These are phyloP conservation scores for Mollisiaceae sp. DNA, from an alignment of 2,329 filamentous ascomycete genomes.

Conservation along the genomic window DNA sequence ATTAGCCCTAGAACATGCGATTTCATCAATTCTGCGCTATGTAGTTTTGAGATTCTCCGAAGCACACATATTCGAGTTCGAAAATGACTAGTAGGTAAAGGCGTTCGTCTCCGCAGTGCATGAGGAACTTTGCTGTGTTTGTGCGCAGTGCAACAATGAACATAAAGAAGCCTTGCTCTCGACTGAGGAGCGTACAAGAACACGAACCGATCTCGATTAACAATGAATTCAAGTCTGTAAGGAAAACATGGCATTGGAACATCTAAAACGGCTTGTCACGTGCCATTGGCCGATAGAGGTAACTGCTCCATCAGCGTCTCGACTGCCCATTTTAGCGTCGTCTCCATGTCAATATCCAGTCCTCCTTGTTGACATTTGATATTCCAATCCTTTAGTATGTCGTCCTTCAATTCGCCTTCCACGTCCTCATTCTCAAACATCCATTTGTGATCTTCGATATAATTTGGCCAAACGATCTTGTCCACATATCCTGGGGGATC, in stretches of 20 bases:
- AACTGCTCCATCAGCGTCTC: conserved; percentile 57
- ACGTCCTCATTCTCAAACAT: conserved; percentile 76
- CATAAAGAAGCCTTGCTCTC: neutral
- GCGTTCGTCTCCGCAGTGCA: no score
- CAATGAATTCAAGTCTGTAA: neutral
- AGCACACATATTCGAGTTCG: no score
- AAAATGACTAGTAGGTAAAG: no score
- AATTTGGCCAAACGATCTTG: conserved; percentile 94
- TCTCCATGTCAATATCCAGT: conserved; percentile 62
- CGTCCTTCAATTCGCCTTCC: conserved; percentile 54
- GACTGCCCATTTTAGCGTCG: conserved; percentile 72
- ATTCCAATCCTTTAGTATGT: conserved; percentile 50
- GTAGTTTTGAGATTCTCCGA: no score
- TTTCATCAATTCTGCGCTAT: no score
- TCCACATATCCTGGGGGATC: conserved; percentile 96
- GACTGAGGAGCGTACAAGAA: neutral
- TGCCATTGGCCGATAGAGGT: conserved; percentile 27
- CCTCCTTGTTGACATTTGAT: conserved; percentile 56
- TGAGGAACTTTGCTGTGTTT: neutral
- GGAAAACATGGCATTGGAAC: neutral
- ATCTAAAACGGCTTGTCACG: neutral
- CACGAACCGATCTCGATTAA: neutral
- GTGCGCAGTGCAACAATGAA: neutral
- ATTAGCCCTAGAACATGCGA: no score
- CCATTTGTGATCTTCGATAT: conserved; percentile 80